These are phyloP conservation scores for Penicillium sp. DNA, from an alignment of 2,329 filamentous ascomycete species.

Conservation along the genomic window DNA sequence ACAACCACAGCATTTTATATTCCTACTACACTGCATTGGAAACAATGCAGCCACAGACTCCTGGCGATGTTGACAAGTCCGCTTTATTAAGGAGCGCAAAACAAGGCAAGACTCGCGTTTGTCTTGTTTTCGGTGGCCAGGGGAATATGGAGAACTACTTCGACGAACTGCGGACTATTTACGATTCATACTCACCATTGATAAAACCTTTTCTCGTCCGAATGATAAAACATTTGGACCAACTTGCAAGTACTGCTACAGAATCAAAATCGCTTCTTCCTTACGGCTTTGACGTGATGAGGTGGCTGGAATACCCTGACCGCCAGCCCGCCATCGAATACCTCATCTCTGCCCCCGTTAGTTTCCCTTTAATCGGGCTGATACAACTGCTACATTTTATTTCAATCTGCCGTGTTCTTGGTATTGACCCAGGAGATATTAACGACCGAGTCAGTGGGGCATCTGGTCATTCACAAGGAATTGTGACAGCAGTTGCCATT, in stretches of 20 bases:
- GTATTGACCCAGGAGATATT: slow-evolving; percentile 81
- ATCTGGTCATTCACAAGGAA: slow-evolving; percentile 91
- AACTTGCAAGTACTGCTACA: slow-evolving; percentile 61
- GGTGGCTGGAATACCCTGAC: slow-evolving; percentile 85
- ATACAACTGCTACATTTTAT: slow-evolving; percentile 94
- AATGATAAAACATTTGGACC: slow-evolving; percentile 87
- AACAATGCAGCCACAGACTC: slow-evolving; percentile 65
- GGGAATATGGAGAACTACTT: slow-evolving; percentile 98
- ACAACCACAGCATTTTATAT: slow-evolving; percentile 45
- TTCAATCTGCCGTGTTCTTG: slow-evolving; percentile 86
- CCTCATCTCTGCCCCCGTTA: slow-evolving; percentile 88
- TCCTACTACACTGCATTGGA: slow-evolving; percentile 89
- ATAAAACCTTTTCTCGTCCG: slow-evolving; percentile 77
- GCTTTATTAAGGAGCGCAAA: slow-evolving; percentile 32
- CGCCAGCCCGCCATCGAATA: slow-evolving; percentile 91
- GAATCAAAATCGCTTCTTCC: slow-evolving; percentile 91
- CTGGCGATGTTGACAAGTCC: no score
- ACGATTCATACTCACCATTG: slow-evolving; percentile 85
- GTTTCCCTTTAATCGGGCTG: slow-evolving; percentile 90
- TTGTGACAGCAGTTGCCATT: slow-evolving; percentile 87
- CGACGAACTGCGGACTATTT: slow-evolving; percentile 88
- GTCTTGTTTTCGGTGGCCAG: slow-evolving; percentile 80
- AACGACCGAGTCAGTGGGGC: slow-evolving; percentile 44
- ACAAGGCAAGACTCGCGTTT: slow-evolving; percentile 76
- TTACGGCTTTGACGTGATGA: slow-evolving; percentile 89